Evolutionary conservation across 805 yeast species (phyloP).

Genomic region (Clavispora vitiphila): DNA sequence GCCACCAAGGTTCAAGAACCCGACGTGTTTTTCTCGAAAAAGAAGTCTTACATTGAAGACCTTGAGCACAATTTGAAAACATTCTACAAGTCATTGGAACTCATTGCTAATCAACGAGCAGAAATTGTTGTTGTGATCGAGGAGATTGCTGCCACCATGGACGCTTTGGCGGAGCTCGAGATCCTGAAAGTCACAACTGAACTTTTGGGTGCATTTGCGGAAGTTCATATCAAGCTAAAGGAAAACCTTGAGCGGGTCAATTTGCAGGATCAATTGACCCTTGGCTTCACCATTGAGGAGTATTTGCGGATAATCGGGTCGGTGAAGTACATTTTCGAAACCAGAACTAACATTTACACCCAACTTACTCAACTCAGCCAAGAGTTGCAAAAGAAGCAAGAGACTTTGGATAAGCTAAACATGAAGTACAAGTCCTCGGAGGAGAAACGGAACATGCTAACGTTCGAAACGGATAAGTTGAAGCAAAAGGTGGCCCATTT

Average conservation of each 20-base stretch:
- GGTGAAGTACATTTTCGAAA: slow-evolving; percentile 65
- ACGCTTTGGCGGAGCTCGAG: slow-evolving; percentile 67
- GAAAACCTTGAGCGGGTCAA: slow-evolving; percentile 74
- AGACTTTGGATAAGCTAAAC: slow-evolving; percentile 39
- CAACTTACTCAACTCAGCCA: slow-evolving; percentile 40
- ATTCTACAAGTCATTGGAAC: slow-evolving; percentile 65
- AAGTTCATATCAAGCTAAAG: slow-evolving; percentile 63
- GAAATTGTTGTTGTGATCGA: slow-evolving; percentile 66
- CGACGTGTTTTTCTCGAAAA: slow-evolving; percentile 71
- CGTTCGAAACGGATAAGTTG: slow-evolving; percentile 53
- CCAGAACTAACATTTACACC: slow-evolving; percentile 55
- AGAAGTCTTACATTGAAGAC: slow-evolving; percentile 62
- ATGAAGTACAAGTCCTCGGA: slow-evolving; percentile 45
- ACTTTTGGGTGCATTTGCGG: slow-evolving; percentile 66
- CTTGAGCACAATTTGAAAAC: slow-evolving; percentile 69
- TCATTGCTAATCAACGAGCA: slow-evolving; percentile 67
- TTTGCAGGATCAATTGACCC: slow-evolving; percentile 77
- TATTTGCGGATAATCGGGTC: slow-evolving; percentile 75
- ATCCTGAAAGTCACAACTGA: slow-evolving; percentile 61
- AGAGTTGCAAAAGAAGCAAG: slow-evolving; percentile 43
- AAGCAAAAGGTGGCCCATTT: slow-evolving; percentile 50
- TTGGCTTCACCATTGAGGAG: slow-evolving; percentile 86
- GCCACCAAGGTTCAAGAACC: slow-evolving; percentile 67
- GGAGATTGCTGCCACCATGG: slow-evolving; percentile 54
- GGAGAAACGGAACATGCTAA: slow-evolving; percentile 57